A percentile compares a stretch with the other conserved stretches of the same genome.
Conservation (phyloP, 148 eudicot genomes). For the Limonium bicolor region DNA sequence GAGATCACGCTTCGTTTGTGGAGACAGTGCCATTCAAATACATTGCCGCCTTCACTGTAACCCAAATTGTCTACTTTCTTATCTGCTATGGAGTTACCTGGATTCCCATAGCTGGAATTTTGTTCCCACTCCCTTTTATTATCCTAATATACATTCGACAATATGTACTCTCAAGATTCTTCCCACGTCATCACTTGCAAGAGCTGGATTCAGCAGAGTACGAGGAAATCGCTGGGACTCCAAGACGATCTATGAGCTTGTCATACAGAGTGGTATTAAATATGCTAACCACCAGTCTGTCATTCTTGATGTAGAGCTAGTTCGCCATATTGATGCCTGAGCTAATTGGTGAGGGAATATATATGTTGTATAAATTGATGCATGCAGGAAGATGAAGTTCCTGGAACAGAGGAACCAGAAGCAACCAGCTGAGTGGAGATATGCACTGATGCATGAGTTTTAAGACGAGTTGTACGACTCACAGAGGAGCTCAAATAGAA, state of each 20-base stretch:
- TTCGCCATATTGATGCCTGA: background rate
- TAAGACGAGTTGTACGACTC: constrained; percentile 67
- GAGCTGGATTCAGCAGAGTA: constrained; percentile 67
- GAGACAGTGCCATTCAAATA: constrained; percentile 41
- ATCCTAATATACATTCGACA: constrained; percentile 35
- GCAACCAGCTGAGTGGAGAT: too few species aligned
- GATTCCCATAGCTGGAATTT: constrained; percentile 61
- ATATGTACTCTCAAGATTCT: constrained; percentile 32
- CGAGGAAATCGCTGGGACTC: constrained; percentile 47
- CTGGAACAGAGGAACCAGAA: background rate
- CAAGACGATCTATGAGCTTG: constrained; percentile 17
- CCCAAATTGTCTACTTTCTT: constrained; percentile 39
- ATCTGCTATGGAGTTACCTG: constrained; percentile 59
- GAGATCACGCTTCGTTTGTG: constrained; percentile 42
- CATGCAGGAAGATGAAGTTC: constrained; percentile 1
- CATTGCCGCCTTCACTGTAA: constrained; percentile 28
- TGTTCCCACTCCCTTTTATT: constrained; percentile 57
- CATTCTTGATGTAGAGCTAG: background rate
- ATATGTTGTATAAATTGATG: background rate
- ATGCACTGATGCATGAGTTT: constrained; percentile 32
- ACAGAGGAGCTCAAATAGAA: constrained; percentile 71
- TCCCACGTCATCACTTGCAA: constrained; percentile 25
- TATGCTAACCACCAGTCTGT: background rate
- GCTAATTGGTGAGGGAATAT: background rate
- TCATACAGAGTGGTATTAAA: constrained; percentile 14